phyloP scores from a whole-genome alignment of 176 grass and related monocot genomes.

The Ananas comosus region DNA sequence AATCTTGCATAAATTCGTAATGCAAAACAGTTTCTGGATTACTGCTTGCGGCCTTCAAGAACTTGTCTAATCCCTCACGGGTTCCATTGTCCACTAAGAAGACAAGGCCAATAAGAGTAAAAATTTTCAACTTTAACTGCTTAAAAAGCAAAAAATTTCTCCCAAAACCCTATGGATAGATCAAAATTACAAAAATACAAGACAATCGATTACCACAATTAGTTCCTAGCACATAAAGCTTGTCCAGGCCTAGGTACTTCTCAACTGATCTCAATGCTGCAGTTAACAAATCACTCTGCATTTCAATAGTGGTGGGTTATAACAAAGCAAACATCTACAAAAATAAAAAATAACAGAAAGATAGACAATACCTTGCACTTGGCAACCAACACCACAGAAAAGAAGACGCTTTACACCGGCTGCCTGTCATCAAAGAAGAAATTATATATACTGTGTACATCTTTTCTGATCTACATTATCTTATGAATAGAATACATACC shows the following conservation, averaged over 20 bases:
- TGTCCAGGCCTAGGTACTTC: conserved; percentile 91
- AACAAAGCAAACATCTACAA: conserved; percentile 11
- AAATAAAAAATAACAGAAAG: conserved; percentile 3
- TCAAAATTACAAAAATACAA: background rate
- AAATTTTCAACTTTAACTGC: background rate
- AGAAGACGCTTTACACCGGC: conserved; percentile 94
- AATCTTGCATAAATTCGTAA: conserved; percentile 99
- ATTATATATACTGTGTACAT: background rate
- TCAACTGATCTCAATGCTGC: conserved; percentile 90
- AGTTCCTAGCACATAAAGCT: conserved; percentile 97
- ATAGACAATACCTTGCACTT: conserved; percentile 74
- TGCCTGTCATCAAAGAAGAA: conserved; percentile 50
- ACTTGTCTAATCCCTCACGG: conserved; percentile 82
- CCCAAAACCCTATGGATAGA: conserved; percentile 2
- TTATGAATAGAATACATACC: background rate
- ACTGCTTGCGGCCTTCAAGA: conserved; percentile 80
- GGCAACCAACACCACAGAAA: conserved; percentile 93
- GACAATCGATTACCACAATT: conserved; percentile 62
- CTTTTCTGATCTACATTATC: too few species aligned
- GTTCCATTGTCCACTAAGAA: conserved; percentile 89
- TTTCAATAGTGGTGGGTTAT: conserved; percentile 39
- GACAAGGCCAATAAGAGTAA: background rate
- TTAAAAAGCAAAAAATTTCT: conserved; percentile 13
- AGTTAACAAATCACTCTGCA: conserved; percentile 29
- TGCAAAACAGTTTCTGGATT: conserved; percentile 90